These are phyloP conservation scores for Pichia sp. DNA, from an alignment of 1,139 yeast species.

Conservation along the genomic window DNA sequence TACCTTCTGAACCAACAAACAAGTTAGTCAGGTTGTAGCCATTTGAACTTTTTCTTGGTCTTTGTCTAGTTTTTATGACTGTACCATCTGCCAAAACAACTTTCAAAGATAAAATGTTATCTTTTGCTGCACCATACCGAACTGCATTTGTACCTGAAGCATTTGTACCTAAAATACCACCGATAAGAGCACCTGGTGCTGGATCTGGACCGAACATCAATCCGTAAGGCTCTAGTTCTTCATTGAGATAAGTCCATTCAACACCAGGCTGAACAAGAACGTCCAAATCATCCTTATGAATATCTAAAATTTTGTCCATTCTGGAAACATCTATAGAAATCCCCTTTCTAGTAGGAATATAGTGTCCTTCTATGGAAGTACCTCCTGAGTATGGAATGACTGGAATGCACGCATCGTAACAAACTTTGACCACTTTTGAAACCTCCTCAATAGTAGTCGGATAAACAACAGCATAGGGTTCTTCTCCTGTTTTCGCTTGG, in stretches of 20 bases:
- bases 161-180: conserved; percentile 65
- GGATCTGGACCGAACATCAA: conserved; percentile 70
- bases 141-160: conserved; percentile 73
- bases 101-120: conserved; percentile 45
- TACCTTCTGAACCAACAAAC: conserved; percentile 67
- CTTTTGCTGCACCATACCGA: conserved; percentile 68
- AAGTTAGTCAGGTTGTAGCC: conserved; percentile 66
- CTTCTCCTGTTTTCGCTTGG: conserved; percentile 48
- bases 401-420: conserved; percentile 60
- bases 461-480: conserved; percentile 56
- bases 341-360: conserved; percentile 68
- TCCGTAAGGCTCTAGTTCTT: conserved; percentile 40
- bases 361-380: conserved; percentile 79
- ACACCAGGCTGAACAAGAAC: conserved; percentile 67
- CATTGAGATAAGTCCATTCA: conserved; percentile 63
- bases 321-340: conserved; percentile 50
- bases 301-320: conserved; percentile 48
- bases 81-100: conserved; percentile 72
- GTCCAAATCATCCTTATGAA: conserved; percentile 57
- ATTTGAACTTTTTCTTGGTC: conserved; percentile 63
- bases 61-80: conserved; percentile 53
- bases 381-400: conserved; percentile 76
- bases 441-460: conserved; percentile 66
- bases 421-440: conserved; percentile 53
- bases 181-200: conserved; percentile 69